phyloP scores from a whole-genome alignment of 225 moss, liverwort and hornwort species.

The Neckera pumila region DNA sequence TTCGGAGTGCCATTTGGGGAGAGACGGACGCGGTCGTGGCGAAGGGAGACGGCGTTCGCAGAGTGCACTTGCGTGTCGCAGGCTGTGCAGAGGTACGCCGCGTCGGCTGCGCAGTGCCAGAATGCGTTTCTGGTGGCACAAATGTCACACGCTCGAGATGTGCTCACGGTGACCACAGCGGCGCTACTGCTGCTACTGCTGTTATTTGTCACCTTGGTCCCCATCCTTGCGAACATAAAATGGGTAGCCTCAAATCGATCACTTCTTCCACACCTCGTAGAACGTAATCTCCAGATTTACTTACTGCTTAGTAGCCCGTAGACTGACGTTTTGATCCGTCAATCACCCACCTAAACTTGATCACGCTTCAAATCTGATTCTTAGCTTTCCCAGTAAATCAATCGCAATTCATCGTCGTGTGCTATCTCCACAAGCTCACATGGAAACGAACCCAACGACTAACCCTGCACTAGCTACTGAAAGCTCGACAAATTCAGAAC shows the following conservation, averaged over 20 bases:
- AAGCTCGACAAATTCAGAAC: neutral
- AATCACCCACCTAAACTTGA: neutral
- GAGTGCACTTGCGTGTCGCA: constrained; percentile 76
- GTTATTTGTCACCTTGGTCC: neutral
- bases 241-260: neutral
- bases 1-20: constrained; percentile 31
- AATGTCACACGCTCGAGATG: constrained; percentile 57
- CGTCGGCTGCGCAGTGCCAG: constrained; percentile 81
- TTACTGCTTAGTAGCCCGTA: neutral
- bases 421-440: neutral
- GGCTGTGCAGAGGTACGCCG: constrained; percentile 61
- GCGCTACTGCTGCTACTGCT: neutral
- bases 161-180: constrained; percentile 15
- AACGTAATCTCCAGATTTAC: neutral
- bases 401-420: neutral
- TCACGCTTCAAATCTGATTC: neutral
- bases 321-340: neutral
- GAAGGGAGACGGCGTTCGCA: constrained; percentile 64
- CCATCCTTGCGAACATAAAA: neutral
- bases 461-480: neutral
- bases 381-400: neutral
- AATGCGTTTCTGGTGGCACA: constrained; percentile 46
- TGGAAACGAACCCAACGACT: neutral
- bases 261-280: neutral
- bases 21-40: constrained; percentile 72